Evolutionary conservation across 2,329 filamentous ascomycete genomes (phyloP), one percentile per base, ranked within the genome.

Genomic region (Aureobasidium lini): DNA sequence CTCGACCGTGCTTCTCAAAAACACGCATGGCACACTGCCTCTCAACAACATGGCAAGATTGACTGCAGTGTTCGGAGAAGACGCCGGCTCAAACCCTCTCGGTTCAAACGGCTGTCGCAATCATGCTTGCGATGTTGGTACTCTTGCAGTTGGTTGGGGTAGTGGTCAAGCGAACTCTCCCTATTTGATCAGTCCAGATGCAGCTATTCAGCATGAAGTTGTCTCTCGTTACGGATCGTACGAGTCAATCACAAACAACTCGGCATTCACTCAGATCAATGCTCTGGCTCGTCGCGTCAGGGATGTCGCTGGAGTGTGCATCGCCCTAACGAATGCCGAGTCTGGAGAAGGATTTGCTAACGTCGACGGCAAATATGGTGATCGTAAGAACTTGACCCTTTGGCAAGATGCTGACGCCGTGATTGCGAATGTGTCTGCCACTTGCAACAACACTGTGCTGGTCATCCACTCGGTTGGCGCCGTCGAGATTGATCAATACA

Each of bases 391-490:
- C 62, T 68, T 80, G 13, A 72, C 78, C 34, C 72, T 76, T 8
- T 79, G 77, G 77, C 68, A 72, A 63, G 73, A 75, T 34, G 44
- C 46, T 73, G 82, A 88, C 73, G 89, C 86, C 47, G 89, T 95
- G 10, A 84, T 89, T 1, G 79, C 84, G 9, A 70, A 84, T 34
- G 63, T 65, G n/a, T 58, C 62, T 31, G 52, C 48, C 9, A 46
- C 60, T 62, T 90, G 86, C 77, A 84, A 85, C 75, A 95, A 95
- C 79, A 95, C 90, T 9, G 87, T 96, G 61, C 88, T 96, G 10
- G 84, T 96, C 60, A 86, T 96, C 58, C 92, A 96, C 76, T 89
- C 88, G 1, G 82, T 85, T 1, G 90, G 90, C 0, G 84, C 90
- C 0, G 87, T 93, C 3, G 75, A 94, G 1, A 72, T 96, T 18